Evolutionary conservation across 2,329 filamentous ascomycete species (phyloP), one percentile per base, ranked within the genome.

Genomic region (Golovinomyces cichoracearum): DNA sequence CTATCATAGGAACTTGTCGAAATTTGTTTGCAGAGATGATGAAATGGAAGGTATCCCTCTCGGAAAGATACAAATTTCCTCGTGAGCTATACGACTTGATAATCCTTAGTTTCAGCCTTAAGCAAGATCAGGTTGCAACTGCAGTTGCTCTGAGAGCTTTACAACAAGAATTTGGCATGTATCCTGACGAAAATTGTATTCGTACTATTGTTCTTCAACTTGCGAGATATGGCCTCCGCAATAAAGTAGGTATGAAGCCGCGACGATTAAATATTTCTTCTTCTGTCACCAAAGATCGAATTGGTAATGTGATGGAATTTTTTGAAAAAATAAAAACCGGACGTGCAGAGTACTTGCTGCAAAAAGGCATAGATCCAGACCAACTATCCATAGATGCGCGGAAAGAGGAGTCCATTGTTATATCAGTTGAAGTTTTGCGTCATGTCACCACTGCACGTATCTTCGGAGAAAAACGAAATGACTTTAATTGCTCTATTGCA

Each of bases 31-130:
- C 59, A 4, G 62, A 68, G 48, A 71, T 72, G 68, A 63, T 67
- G 50, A 58, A 58, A n/a, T 56, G 61, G 40, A 53, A 48, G 3
- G 21, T 41, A 23, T 19, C 22, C 27, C 19, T 50, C 7, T 40
- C 13, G 3, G n/a, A 23, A 23, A 57, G 58, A 12, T 55, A 59
- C 17, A 57, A 64, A 35, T 64, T 71, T 50, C 65, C 67, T 21
- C 63, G 62, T 49, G 66, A 68, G 4, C 54, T 73, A 2, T 72
- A 73, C 51, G 64, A 71, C 52, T 63, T 67, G 50, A 68, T 73
- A 44, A 63, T 71, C 25, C 63, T 66, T 27, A 67, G 65, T 53
- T 71, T 73, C 57, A 69, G 67, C 51, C 58, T 70, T 6, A 63
- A 63, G 1, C 63, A 66, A 45, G 70, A 73, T 53, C 60, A 68